Conservation (phyloP, 768 basidiomycete genomes). For the Xerocomellus amylosporus region DNA sequence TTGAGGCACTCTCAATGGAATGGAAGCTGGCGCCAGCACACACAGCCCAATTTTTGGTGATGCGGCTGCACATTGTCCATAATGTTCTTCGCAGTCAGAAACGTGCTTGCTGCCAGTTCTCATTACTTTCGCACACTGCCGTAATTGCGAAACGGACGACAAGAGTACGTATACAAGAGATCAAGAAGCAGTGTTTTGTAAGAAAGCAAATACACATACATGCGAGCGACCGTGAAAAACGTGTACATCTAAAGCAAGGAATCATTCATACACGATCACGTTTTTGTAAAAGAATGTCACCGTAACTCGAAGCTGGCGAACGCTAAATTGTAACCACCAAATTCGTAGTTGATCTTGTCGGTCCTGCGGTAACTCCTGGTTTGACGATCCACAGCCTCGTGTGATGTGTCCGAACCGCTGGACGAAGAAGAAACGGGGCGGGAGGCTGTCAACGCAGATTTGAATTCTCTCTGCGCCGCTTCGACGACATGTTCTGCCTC, state of each 20-base stretch:
- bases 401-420: slow-evolving; percentile 11
- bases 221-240: slow-evolving; percentile 9
- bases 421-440: slow-evolving; percentile 27
- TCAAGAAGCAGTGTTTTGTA: slow-evolving; percentile 2
- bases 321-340: slow-evolving; percentile 87
- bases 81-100: too few relatives aligned
- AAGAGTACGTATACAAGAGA: slow-evolving; percentile 16
- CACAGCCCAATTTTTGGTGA: too few relatives aligned
- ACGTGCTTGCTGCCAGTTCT: too few relatives aligned
- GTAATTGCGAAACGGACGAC: slow-evolving; percentile 18
- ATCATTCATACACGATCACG: slow-evolving; percentile 16
- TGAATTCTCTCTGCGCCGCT: slow-evolving; percentile 72
- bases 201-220: slow-evolving; percentile 20
- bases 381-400: slow-evolving; percentile 18
- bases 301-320: slow-evolving; percentile 80
- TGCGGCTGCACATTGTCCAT: too few relatives aligned
- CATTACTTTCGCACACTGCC: too few relatives aligned
- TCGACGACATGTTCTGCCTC: slow-evolving; percentile 58
- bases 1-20: too few relatives aligned
- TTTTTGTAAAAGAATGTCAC: slow-evolving; percentile 21
- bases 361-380: slow-evolving; percentile 65
- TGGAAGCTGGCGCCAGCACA: too few relatives aligned
- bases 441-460: slow-evolving; percentile 50
- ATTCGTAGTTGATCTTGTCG: slow-evolving; percentile 98
- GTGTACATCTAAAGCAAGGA: slow-evolving; percentile 22